phyloP scores from a whole-genome alignment of 1,139 yeast species.

The Yamadazyma buinensis region DNA sequence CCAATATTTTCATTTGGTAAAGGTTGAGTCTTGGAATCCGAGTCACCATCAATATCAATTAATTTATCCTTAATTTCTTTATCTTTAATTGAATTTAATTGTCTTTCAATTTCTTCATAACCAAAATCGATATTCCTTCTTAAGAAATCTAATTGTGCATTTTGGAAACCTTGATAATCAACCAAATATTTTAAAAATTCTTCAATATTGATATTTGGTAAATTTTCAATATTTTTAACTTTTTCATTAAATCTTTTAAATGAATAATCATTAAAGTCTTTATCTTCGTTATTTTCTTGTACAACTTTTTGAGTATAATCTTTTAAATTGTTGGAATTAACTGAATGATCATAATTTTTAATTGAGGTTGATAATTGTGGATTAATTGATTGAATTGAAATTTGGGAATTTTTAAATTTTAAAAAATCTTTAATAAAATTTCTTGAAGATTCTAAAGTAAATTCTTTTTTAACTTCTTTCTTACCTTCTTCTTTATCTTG shows the following conservation, averaged over 20 bases:
- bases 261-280: slow-evolving; percentile 10
- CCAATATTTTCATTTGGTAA: too few relatives aligned
- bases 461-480: neutral
- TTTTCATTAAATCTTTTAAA: slow-evolving; percentile 8
- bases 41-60: slow-evolving; percentile 37
- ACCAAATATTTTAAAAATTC: slow-evolving; percentile 28
- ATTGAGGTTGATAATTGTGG: slow-evolving; percentile 11
- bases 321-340: slow-evolving; percentile 9
- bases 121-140: slow-evolving; percentile 30
- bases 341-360: slow-evolving; percentile 12
- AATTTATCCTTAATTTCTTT: slow-evolving; percentile 12
- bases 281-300: slow-evolving; percentile 11
- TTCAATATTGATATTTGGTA: slow-evolving; percentile 15
- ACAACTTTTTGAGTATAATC: slow-evolving; percentile 9
- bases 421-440: slow-evolving; percentile 20
- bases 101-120: slow-evolving; percentile 34
- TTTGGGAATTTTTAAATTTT: slow-evolving; percentile 14
- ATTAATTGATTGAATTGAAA: slow-evolving; percentile 1
- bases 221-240: neutral
- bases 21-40: too few relatives aligned
- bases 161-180: slow-evolving; percentile 27
- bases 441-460: slow-evolving; percentile 7
- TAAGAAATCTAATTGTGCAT: slow-evolving; percentile 27
- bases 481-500: too few relatives aligned
- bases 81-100: slow-evolving; percentile 26